A percentile compares a stretch with the other conserved stretches of the same genome.
phyloP scores from a whole-genome alignment of 83 land plant species.

The Picea mariana region DNA sequence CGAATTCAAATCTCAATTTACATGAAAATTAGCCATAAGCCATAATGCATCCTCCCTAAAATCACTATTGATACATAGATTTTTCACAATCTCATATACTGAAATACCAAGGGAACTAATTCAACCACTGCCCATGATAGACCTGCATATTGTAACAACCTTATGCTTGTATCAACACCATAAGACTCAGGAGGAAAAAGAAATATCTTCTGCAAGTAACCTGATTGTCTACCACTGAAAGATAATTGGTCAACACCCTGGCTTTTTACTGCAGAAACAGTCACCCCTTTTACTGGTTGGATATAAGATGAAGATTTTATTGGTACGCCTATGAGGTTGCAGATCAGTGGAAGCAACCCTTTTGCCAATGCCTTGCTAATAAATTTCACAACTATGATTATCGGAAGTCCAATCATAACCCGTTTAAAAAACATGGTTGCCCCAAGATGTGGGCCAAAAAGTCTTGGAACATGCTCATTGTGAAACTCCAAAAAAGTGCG shows the following conservation, averaged over 20 bases:
- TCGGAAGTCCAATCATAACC: constrained; percentile 73
- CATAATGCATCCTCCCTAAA: too few species aligned
- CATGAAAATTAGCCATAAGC: too few species aligned
- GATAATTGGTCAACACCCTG: neutral
- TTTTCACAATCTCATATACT: constrained; percentile 56
- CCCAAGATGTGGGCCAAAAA: constrained; percentile 44
- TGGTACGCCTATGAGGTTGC: constrained; percentile 65
- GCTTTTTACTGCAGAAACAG: constrained; percentile 16
- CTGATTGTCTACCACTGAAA: too few species aligned
- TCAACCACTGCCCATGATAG: constrained; percentile 97
- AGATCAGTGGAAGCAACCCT: constrained; percentile 66
- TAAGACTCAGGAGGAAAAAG: constrained; percentile 35
- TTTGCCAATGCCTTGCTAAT: constrained; percentile 85
- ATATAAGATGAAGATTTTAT: constrained; percentile 69
- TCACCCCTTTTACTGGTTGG: constrained; percentile 27
- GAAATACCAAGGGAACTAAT: constrained; percentile 68
- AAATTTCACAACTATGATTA: constrained; percentile 69
- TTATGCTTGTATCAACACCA: constrained; percentile 90
- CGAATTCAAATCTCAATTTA: too few species aligned
- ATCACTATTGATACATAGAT: constrained; percentile 8
- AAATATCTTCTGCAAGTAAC: constrained; percentile 41
- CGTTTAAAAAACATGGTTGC: constrained; percentile 39
- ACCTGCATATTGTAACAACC: constrained; percentile 88
- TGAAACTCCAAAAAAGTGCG: constrained; percentile 75
- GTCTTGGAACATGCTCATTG: constrained; percentile 50